These are phyloP conservation scores for Sclerotinia trifoliorum DNA, from an alignment of 2,329 filamentous ascomycete species.

Conservation along the genomic window DNA sequence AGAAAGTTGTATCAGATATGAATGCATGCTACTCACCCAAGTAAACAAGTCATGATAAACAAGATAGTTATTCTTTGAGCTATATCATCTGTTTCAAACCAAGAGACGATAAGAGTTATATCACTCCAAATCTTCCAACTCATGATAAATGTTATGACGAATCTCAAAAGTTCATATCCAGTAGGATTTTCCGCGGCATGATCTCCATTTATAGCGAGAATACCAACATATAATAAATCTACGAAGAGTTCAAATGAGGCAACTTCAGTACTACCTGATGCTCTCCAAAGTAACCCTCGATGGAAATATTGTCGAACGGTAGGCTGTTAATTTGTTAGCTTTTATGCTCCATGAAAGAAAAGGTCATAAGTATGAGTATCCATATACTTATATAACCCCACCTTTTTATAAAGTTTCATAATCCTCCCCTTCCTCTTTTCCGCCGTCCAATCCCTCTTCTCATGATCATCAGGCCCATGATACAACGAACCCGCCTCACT, in stretches of 20 bases:
- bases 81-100: conserved; percentile 64
- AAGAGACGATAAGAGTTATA: conserved; percentile 52
- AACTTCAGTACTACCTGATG: conserved; percentile 57
- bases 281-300: conserved; percentile 62
- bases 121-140: conserved; percentile 62
- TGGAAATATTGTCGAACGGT: conserved; percentile 65
- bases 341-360: not conserved
- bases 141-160: conserved; percentile 61
- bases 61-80: conserved; percentile 57
- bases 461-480: conserved; percentile 35
- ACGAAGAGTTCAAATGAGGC: conserved; percentile 64
- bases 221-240: conserved; percentile 57
- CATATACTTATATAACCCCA: conserved; percentile 4
- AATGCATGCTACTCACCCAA: conserved; percentile 46
- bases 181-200: conserved; percentile 56
- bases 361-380: not conserved
- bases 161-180: conserved; percentile 56
- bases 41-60: conserved; percentile 59
- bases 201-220: conserved; percentile 63
- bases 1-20: not conserved
- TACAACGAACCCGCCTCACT: conserved; percentile 28
- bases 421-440: conserved; percentile 43
- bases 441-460: conserved; percentile 42
- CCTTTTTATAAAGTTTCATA: conserved; percentile 56
- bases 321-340: conserved; percentile 40